A percentile compares a stretch with the other conserved stretches of the same genome.
These are phyloP conservation scores for Tuber melanosporum DNA, from an alignment of 495 filamentous ascomycete species.

Conservation along the genomic window DNA sequence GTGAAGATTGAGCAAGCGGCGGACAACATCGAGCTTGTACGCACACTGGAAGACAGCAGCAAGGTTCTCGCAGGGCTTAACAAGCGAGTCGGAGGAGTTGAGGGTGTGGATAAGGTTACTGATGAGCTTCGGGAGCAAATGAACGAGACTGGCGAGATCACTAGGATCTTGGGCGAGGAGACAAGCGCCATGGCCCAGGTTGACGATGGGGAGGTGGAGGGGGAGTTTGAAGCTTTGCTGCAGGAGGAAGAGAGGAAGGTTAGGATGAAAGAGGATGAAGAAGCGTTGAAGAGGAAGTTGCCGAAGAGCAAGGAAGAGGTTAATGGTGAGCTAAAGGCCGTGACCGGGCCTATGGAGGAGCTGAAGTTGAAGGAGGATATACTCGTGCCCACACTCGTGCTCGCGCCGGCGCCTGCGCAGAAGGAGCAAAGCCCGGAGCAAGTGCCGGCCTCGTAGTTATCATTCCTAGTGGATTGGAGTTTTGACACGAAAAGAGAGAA, in stretches of 20 bases:
- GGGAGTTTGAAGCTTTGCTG: conserved; percentile 75
- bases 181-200: conserved; percentile 48
- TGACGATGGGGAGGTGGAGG: conserved; percentile 80
- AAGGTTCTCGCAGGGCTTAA: conserved; percentile 66
- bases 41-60: conserved; percentile 70
- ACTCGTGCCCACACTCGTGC: background rate
- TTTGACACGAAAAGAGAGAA: background rate
- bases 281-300: conserved; percentile 41
- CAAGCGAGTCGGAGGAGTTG: conserved; percentile 65
- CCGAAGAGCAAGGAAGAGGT: conserved; percentile 36
- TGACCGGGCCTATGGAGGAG: conserved; percentile 46
- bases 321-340: conserved; percentile 20
- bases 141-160: conserved; percentile 73
- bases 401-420: conserved; percentile 37
- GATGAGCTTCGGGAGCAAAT: conserved; percentile 73
- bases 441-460: conserved; percentile 22
- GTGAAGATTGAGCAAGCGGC: conserved; percentile 74
- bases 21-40: conserved; percentile 71
- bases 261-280: conserved; percentile 24
- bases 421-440: conserved; percentile 32
- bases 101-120: conserved; percentile 68
- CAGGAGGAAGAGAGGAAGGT: conserved; percentile 54
- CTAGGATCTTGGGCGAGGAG: conserved; percentile 56
- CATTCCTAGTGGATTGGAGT: background rate
- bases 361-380: conserved; percentile 37